Conservation (phyloP, 2,329 filamentous ascomycete genomes). For the Incumbomyces delicatus region DNA sequence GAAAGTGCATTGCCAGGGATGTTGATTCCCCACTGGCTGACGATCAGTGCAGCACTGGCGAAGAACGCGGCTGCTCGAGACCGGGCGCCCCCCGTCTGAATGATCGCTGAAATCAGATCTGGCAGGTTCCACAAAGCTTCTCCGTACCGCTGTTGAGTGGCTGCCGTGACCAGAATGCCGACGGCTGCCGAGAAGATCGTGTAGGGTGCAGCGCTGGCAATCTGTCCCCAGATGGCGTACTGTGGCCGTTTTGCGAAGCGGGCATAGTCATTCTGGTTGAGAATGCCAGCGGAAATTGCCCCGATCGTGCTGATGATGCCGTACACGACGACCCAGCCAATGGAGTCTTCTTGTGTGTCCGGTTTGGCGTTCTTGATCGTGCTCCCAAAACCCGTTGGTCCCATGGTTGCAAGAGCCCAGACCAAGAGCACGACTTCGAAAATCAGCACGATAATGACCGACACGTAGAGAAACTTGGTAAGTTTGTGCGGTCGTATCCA, state of each 20-base stretch:
- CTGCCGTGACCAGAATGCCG: constrained; percentile 30
- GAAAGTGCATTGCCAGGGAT: constrained; percentile 41
- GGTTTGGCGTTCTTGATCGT: constrained; percentile 11
- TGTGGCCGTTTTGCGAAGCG: constrained; percentile 15
- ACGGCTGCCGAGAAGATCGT: constrained; percentile 32
- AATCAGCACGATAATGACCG: constrained; percentile 31
- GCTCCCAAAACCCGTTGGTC: constrained; percentile 25
- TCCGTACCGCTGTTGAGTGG: constrained; percentile 27
- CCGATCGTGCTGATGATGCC: constrained; percentile 37
- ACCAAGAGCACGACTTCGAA: constrained; percentile 30
- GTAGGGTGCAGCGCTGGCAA: constrained; percentile 31
- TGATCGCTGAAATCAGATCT: constrained; percentile 27
- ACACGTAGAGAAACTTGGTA: constrained; percentile 34
- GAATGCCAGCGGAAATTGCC: constrained; percentile 35
- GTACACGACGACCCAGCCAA: constrained; percentile 15
- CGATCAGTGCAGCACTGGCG: constrained; percentile 32
- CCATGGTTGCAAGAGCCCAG: constrained; percentile 28
- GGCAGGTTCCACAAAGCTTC: constrained; percentile 35
- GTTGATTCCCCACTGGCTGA: constrained; percentile 39
- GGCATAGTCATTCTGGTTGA: constrained; percentile 38
- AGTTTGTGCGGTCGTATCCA: constrained; percentile 38
- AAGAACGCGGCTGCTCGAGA: constrained; percentile 25
- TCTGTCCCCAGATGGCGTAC: constrained; percentile 25
- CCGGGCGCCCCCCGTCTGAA: constrained; percentile 24
- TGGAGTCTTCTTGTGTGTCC: constrained; percentile 8